Evolutionary conservation across 2,329 filamentous ascomycete species (phyloP), one percentile per base, ranked within the genome.

Genomic region (Paracorniculantispora psalliotae): DNA sequence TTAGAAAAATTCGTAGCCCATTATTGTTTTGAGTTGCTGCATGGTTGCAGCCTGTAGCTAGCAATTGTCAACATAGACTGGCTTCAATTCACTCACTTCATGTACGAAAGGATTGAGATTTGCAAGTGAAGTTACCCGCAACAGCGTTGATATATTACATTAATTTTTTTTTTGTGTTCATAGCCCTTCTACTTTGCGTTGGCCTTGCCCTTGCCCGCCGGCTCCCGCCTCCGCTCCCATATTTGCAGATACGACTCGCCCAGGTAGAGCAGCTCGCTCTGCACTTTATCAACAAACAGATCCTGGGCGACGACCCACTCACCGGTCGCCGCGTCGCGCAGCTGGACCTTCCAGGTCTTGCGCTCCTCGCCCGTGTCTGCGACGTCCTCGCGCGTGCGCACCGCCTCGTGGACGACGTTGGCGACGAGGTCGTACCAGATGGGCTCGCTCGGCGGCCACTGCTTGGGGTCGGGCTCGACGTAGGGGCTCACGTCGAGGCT

Each of bases 231-330:
- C 72, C 89, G 81, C 78, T 97, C 94, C 94, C 94, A 97, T 47
- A 99, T 85, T 83, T 97, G 96, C 60, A 97, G 75, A 78, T 97
- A 97, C 59, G 90, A 90, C 80, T 99, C 94, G 55, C 93, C 91
- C 0, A 96, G 88, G 69, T 96, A 96, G 64, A 99, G 72, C 66
- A 96, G 82, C 78, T 99, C 93, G 63, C 85, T 90, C 73, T 93
- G 89, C 21, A 94, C 89, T 73, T 88, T 87, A 70, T 97, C 90
- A 7, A 99, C 93, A 71, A 89, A 97, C 65, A 99, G 72, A 76
- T 99, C 94, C 77, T 99, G 94, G 59, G 92, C 88, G 60, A 96
- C 89, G 56, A 96, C 84, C 94, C 94, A 99, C 71, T 96, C 89
- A 35, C 90, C 88, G 23, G 88, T 82, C 25, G 86, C 88, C 69